phyloP scores from a whole-genome alignment of 2,329 filamentous ascomycete species.

The Ceratocystis alfenasii region DNA sequence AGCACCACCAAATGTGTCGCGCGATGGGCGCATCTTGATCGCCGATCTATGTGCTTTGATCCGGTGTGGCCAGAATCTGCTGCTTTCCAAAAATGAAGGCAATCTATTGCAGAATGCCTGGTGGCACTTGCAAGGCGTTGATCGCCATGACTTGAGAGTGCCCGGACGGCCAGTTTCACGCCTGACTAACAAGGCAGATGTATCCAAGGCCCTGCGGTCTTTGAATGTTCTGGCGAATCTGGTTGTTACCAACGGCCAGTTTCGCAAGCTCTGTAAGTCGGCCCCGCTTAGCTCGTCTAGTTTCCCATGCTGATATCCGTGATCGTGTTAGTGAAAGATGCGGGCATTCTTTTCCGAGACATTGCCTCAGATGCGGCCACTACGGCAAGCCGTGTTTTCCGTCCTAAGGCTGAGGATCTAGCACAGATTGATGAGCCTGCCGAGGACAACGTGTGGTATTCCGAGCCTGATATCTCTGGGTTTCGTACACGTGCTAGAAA shows the following conservation, averaged over 20 bases:
- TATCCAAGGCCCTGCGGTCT: constrained; percentile 70
- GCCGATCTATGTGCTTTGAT: constrained; percentile 68
- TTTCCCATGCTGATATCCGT: constrained; percentile 19
- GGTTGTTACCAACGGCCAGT: constrained; percentile 90
- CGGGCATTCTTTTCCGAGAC: constrained; percentile 67
- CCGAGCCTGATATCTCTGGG: constrained; percentile 63
- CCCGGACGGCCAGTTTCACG: constrained; percentile 62
- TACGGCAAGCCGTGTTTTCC: constrained; percentile 62
- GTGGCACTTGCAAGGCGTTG: constrained; percentile 76
- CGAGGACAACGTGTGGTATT: constrained; percentile 87
- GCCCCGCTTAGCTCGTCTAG: background rate
- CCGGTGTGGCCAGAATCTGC: constrained; percentile 67
- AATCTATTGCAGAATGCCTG: constrained; percentile 94
- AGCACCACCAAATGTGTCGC: constrained; percentile 65
- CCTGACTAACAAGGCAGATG: constrained; percentile 68
- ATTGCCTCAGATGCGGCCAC: constrained; percentile 82
- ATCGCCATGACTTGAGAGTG: constrained; percentile 46
- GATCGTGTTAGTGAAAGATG: constrained; percentile 52
- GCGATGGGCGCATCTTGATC: constrained; percentile 70
- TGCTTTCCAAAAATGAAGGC: constrained; percentile 89
- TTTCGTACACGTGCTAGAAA: constrained; percentile 57
- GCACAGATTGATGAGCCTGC: constrained; percentile 70
- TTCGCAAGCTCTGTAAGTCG: constrained; percentile 70
- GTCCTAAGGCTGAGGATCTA: constrained; percentile 66
- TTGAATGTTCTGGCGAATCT: constrained; percentile 78